These are phyloP conservation scores for Fusarium miscanthi DNA, from an alignment of 2,329 filamentous ascomycete genomes.

Conservation along the genomic window DNA sequence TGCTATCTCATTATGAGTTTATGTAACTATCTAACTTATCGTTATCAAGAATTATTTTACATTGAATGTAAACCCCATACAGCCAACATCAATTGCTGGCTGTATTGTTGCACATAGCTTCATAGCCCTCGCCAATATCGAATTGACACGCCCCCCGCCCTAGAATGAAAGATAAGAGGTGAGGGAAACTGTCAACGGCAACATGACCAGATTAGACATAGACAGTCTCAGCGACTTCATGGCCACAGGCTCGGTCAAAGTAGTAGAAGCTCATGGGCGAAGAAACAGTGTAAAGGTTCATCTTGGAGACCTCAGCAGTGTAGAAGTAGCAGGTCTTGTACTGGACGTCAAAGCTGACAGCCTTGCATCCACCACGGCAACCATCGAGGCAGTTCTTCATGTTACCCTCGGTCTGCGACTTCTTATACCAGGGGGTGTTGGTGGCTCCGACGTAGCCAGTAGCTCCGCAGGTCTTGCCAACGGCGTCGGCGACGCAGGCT, in stretches of 20 bases:
- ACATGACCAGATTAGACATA: no score
- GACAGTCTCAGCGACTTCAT: background rate
- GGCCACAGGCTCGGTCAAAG: background rate
- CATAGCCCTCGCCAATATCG: fast-evolving
- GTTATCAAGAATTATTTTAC: background rate
- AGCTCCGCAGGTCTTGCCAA: background rate
- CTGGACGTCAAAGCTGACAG: background rate
- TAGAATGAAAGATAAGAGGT: no score
- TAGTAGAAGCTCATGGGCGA: background rate
- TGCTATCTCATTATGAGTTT: fast-evolving
- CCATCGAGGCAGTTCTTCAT: background rate
- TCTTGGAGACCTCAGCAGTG: background rate
- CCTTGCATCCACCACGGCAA: background rate
- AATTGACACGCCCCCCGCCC: fast-evolving
- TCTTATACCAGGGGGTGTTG: background rate
- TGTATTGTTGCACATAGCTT: fast-evolving
- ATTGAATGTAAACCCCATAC: background rate
- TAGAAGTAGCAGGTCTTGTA: background rate
- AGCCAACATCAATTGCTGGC: fast-evolving
- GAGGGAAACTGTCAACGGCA: background rate
- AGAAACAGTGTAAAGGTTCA: background rate
- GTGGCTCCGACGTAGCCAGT: background rate
- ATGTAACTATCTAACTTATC: fast-evolving
- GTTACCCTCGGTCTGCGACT: background rate
- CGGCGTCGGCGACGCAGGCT: background rate